Conservation (phyloP, 169 alveolate genomes). For the Plasmodium cynomolgi region DNA sequence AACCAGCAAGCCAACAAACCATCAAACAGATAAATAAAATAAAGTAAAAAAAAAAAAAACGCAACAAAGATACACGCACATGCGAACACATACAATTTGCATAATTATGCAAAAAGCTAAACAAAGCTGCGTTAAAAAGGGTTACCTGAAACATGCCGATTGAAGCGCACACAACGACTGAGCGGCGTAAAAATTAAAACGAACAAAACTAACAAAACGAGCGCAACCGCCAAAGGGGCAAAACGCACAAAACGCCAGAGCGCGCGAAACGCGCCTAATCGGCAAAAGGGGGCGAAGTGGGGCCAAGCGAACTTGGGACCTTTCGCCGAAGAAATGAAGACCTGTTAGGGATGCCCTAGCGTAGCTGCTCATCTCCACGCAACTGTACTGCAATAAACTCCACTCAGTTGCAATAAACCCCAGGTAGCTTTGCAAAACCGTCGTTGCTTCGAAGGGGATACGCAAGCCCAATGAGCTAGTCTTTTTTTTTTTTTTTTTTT, state of each 20-base stretch:
- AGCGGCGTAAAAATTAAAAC: not conserved
- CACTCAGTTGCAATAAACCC: not conserved
- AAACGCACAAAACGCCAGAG: not conserved
- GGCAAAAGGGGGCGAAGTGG: not conserved
- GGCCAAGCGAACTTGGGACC: not conserved
- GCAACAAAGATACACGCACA: not conserved
- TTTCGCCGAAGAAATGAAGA: conserved; percentile 5
- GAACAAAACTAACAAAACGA: not conserved
- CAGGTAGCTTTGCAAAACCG: not conserved
- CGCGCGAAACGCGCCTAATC: not conserved
- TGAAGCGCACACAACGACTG: not conserved
- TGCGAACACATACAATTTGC: not conserved
- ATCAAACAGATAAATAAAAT: not conserved
- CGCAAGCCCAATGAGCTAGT: not conserved
- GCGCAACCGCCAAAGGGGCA: not conserved
- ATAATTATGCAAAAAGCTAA: not conserved
- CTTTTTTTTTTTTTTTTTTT: conserved; percentile 11
- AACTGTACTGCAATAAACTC: not conserved
- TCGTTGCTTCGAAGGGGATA: not conserved
- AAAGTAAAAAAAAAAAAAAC: not conserved
- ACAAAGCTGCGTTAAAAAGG: not conserved
- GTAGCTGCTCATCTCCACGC: not conserved
- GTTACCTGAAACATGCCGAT: not conserved
- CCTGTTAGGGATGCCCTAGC: not conserved
- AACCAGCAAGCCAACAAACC: not conserved